Evolutionary conservation across 257 asterid species (phyloP).

Genomic region (Lycium ferocissimum): DNA sequence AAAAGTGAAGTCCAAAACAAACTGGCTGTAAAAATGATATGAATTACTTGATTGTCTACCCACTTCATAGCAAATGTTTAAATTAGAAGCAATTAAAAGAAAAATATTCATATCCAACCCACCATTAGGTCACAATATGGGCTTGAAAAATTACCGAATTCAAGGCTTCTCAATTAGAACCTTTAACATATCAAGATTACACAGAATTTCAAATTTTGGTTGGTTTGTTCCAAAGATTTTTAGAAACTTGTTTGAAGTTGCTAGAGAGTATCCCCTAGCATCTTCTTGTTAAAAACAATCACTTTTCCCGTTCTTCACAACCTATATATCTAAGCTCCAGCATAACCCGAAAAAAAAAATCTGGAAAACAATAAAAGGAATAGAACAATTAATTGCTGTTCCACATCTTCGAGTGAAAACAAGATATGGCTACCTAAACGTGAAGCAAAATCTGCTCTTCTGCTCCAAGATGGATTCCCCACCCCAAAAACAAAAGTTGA

Average conservation of each 20-base stretch:
- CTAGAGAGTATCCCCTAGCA: conserved; percentile 7
- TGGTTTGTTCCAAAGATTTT: neutral
- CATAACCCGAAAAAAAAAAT: conserved; percentile 18
- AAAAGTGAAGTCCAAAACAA: conserved; percentile 13
- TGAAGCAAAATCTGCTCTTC: neutral
- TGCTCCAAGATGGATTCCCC: neutral
- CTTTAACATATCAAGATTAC: neutral
- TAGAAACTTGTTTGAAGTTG: conserved; percentile 10
- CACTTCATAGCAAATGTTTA: conserved; percentile 17
- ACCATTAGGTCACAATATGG: neutral
- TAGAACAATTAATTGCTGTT: neutral
- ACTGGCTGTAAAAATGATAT: neutral
- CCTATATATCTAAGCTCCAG: neutral
- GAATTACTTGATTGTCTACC: conserved; percentile 1
- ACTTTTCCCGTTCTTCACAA: neutral
- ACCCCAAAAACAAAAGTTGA: conserved; percentile 26
- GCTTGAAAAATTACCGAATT: neutral
- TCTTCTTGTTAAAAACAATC: neutral
- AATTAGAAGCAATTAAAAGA: conserved; percentile 5
- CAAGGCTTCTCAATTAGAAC: conserved; percentile 16
- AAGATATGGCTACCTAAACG: conserved; percentile 4
- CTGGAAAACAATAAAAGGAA: neutral
- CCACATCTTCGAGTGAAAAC: neutral
- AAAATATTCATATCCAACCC: neutral
- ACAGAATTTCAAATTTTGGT: conserved; percentile 1